Evolutionary conservation across 495 filamentous ascomycete genomes (phyloP).

Genomic region (Chaetomidium leptoderma): DNA sequence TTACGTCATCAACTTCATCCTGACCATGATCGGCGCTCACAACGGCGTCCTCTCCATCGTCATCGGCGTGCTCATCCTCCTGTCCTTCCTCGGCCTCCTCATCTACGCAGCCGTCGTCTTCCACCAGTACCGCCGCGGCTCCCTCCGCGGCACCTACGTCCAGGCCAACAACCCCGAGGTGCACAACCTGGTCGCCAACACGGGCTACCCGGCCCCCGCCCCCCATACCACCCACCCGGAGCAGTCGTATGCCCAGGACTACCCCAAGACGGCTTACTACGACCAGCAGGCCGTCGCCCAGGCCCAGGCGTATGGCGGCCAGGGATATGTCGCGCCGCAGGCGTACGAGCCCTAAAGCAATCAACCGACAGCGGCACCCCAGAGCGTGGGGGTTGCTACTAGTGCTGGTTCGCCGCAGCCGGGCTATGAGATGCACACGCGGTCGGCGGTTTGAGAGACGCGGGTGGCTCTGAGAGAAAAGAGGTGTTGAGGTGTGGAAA

Average conservation of each 20-base stretch:
- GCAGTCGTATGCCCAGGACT: constrained; percentile 7
- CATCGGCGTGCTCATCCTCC: constrained; percentile 19
- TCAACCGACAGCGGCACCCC: background rate
- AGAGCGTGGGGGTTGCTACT: too few relatives aligned
- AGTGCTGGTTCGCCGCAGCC: too few relatives aligned
- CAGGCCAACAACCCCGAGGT: constrained; percentile 12
- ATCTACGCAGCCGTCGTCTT: constrained; percentile 30
- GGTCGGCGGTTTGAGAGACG: background rate
- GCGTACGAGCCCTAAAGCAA: background rate
- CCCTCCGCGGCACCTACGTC: constrained; percentile 14
- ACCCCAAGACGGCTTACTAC: constrained; percentile 13
- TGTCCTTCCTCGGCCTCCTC: constrained; percentile 34
- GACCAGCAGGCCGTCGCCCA: background rate
- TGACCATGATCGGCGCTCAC: constrained; percentile 20
- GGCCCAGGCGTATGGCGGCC: background rate
- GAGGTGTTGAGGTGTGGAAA: background rate
- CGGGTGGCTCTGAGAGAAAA: background rate
- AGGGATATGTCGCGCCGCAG: background rate
- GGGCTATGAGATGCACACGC: background rate
- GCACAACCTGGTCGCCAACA: constrained; percentile 11
- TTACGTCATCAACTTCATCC: constrained; percentile 23
- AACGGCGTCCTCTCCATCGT: constrained; percentile 1
- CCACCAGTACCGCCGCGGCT: constrained; percentile 28
- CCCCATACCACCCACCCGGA: background rate
- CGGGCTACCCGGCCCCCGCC: constrained; percentile 1